Conservation (phyloP, 2,329 filamentous ascomycete species). For the Stylonectria norvegica region DNA sequence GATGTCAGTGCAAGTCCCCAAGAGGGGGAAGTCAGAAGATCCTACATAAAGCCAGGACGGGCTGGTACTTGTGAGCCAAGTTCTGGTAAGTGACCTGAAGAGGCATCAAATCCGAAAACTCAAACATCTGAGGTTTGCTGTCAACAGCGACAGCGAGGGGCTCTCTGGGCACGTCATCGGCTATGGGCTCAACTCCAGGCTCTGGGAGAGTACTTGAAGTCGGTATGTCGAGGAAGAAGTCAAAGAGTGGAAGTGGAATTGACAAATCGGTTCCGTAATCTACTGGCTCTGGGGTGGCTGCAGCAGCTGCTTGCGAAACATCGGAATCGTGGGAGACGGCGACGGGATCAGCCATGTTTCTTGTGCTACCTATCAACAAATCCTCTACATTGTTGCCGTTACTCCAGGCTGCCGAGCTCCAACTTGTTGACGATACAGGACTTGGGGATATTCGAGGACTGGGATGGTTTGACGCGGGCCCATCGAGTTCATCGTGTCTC, state of each 20-base stretch:
- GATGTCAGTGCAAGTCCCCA: not conserved
- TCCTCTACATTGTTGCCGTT: not conserved
- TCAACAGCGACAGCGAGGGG: not conserved
- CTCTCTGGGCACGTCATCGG: not conserved
- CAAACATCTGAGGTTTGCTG: not conserved
- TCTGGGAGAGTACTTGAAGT: too few species aligned
- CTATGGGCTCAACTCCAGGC: too few species aligned
- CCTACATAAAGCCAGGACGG: conserved; percentile 2
- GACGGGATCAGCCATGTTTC: not conserved
- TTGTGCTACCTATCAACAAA: not conserved
- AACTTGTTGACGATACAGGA: not conserved
- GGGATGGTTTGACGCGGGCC: not conserved
- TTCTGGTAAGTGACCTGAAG: conserved; percentile 5
- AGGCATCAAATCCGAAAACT: not conserved
- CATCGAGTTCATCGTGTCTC: conserved; percentile 1
- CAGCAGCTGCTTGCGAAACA: too few species aligned
- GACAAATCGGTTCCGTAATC: too few species aligned
- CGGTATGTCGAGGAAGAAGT: too few species aligned
- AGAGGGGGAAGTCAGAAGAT: too few species aligned
- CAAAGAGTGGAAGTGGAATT: too few species aligned
- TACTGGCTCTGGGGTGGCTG: too few species aligned
- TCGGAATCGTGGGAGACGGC: not conserved
- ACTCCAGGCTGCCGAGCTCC: too few species aligned
- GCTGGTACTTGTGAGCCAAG: conserved; percentile 7
- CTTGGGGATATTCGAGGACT: not conserved